These are phyloP conservation scores for Sisymbrium altissimum DNA, from an alignment of 345 rosid genomes.

Conservation along the genomic window DNA sequence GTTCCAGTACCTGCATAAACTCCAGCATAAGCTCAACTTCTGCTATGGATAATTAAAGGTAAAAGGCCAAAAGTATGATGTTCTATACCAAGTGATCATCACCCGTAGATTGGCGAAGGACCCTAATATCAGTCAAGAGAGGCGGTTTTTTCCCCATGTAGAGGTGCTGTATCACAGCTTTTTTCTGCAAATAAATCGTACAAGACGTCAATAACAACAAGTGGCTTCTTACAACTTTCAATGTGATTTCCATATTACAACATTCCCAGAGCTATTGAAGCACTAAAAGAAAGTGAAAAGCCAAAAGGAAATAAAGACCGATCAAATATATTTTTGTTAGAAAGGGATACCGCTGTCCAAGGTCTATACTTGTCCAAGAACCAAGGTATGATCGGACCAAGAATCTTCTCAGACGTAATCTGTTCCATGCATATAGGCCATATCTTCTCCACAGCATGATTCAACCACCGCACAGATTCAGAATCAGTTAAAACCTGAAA, in stretches of 20 bases:
- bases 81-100: slow-evolving; percentile 87
- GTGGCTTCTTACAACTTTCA: not conserved
- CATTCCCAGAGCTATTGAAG: not conserved
- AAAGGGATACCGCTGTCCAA: slow-evolving; percentile 70
- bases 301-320: not conserved
- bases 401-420: slow-evolving; percentile 78
- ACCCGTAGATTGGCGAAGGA: slow-evolving; percentile 56
- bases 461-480: slow-evolving; percentile 92
- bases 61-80: not conserved
- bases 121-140: slow-evolving; percentile 71
- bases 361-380: slow-evolving; percentile 96
- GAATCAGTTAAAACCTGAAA: slow-evolving; percentile 72
- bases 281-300: not conserved
- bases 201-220: slow-evolving; percentile 11
- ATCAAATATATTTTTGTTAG: not conserved
- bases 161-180: slow-evolving; percentile 70
- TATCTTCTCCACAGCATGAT: slow-evolving; percentile 79
- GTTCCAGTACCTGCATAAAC: slow-evolving; percentile 67
- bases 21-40: slow-evolving; percentile 17
- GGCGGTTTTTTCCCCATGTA: slow-evolving; percentile 92
- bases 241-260: not conserved
- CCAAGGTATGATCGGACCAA: slow-evolving; percentile 95
- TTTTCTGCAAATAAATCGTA: slow-evolving; percentile 52
- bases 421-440: slow-evolving; percentile 97
- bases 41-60: not conserved